phyloP scores from a whole-genome alignment of 2,329 filamentous ascomycete genomes.

The Aureobasidium pullulans region DNA sequence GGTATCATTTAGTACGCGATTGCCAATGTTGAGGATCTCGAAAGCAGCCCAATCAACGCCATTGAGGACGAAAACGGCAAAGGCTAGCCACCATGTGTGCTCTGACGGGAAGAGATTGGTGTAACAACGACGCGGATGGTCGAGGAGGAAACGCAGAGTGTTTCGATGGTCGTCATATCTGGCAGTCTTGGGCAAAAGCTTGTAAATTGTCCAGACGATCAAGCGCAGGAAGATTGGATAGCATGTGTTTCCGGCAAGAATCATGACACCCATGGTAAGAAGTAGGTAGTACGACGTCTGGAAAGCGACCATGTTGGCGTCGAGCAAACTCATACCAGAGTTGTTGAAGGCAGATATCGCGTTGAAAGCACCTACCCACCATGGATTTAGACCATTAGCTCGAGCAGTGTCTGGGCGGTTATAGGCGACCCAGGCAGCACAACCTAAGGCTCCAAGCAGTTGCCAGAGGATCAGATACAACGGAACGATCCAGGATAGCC shows the following conservation, averaged over 20 bases:
- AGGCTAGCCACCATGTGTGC: slow-evolving; percentile 53
- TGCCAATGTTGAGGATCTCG: slow-evolving; percentile 50
- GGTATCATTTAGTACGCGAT: slow-evolving; percentile 38
- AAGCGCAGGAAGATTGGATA: slow-evolving; percentile 54
- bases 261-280: slow-evolving; percentile 41
- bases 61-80: slow-evolving; percentile 46
- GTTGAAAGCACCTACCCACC: slow-evolving; percentile 63
- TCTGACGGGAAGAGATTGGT: slow-evolving; percentile 54
- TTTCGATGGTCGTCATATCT: slow-evolving; percentile 33
- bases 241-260: slow-evolving; percentile 47
- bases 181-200: slow-evolving; percentile 34
- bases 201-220: slow-evolving; percentile 50
- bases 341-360: slow-evolving; percentile 64
- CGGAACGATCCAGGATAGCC: slow-evolving; percentile 54
- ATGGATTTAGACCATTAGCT: slow-evolving; percentile 54
- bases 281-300: slow-evolving; percentile 40
- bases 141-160: slow-evolving; percentile 51
- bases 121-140: slow-evolving; percentile 57
- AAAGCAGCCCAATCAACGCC: slow-evolving; percentile 46
- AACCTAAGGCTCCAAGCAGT: slow-evolving; percentile 49
- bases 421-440: slow-evolving; percentile 54
- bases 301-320: slow-evolving; percentile 59
- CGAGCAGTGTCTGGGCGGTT: slow-evolving; percentile 44
- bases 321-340: slow-evolving; percentile 60
- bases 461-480: slow-evolving; percentile 56